These are phyloP conservation scores for Metschnikowia arizonensis DNA, from an alignment of 805 yeast genomes.

Conservation along the genomic window DNA sequence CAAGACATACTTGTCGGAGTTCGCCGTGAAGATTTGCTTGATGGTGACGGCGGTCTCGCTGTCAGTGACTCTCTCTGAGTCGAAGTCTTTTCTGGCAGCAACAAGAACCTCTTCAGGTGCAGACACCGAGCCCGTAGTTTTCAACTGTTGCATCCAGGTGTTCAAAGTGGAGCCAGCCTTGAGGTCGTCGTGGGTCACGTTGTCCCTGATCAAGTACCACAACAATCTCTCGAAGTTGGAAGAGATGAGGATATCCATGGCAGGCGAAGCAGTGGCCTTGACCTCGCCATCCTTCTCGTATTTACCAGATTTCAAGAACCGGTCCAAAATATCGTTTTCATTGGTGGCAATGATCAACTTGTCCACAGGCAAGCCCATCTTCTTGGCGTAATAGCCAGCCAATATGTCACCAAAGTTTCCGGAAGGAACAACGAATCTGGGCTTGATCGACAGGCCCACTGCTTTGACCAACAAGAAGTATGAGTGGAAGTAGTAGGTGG, in stretches of 20 bases:
- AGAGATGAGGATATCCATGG: slow-evolving; percentile 96
- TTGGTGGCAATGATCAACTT: slow-evolving; percentile 91
- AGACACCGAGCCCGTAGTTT: slow-evolving; percentile 67
- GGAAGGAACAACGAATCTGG: slow-evolving; percentile 90
- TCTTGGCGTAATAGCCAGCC: slow-evolving; percentile 91
- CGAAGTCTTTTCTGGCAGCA: slow-evolving; percentile 67
- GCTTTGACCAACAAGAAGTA: slow-evolving; percentile 66
- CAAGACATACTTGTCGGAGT: slow-evolving; percentile 66
- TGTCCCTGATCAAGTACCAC: slow-evolving; percentile 86
- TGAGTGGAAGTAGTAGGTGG: slow-evolving; percentile 92
- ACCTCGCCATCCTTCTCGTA: slow-evolving; percentile 77
- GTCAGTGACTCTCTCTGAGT: slow-evolving; percentile 76
- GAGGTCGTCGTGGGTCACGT: slow-evolving; percentile 49
- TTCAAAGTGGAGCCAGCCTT: slow-evolving; percentile 73
- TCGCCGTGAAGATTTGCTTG: slow-evolving; percentile 57
- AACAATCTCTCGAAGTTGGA: slow-evolving; percentile 94
- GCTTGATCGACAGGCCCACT: slow-evolving; percentile 28
- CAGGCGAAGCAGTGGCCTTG: slow-evolving; percentile 90
- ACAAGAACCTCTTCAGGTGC: slow-evolving; percentile 63
- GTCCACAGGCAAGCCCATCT: slow-evolving; percentile 92
- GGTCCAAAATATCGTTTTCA: slow-evolving; percentile 89
- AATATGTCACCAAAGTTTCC: slow-evolving; percentile 98
- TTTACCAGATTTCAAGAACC: slow-evolving; percentile 82
- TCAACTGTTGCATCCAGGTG: slow-evolving; percentile 76
- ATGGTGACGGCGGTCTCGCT: slow-evolving; percentile 77